These are phyloP conservation scores for Capniomyces stellatus DNA, from an alignment of 371 early-diverging fungal species.

Conservation along the genomic window DNA sequence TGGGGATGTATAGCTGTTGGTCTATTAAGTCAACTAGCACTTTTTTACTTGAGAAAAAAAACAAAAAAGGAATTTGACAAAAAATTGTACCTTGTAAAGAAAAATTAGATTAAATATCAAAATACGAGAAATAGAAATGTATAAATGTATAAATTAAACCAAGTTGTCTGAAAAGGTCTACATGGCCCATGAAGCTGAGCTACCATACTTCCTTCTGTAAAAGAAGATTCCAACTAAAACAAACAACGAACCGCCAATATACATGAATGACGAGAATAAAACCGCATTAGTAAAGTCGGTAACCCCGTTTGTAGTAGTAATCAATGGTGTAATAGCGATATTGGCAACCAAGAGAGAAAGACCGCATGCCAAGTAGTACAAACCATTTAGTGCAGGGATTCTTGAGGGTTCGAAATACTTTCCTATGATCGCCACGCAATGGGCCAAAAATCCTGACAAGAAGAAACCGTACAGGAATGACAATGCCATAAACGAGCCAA, in stretches of 20 bases:
- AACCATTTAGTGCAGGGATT: constrained; percentile 3
- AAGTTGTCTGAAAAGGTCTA: too few relatives aligned
- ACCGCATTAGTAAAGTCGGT: neutral
- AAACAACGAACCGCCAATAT: neutral
- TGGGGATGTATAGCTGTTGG: too few relatives aligned
- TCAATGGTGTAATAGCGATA: constrained; percentile 1
- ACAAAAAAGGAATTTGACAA: too few relatives aligned
- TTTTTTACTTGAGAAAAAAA: too few relatives aligned
- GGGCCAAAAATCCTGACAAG: neutral
- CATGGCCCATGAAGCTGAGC: too few relatives aligned
- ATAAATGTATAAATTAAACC: too few relatives aligned
- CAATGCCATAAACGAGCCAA: constrained; percentile 7
- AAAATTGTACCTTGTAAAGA: too few relatives aligned
- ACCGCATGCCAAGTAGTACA: neutral
- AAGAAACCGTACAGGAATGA: constrained; percentile 26
- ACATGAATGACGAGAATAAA: neutral
- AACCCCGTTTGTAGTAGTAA: neutral
- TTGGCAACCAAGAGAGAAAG: neutral
- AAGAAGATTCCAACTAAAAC: neutral
- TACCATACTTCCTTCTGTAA: too few relatives aligned
- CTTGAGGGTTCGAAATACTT: neutral
- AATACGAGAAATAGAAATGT: too few relatives aligned
- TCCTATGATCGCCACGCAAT: constrained; percentile 1
- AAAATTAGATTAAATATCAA: too few relatives aligned
- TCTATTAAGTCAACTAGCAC: too few relatives aligned